Percentiles rank a stretch among this genome's conserved stretches.
Evolutionary conservation across 2,329 filamentous ascomycete species (phyloP).

Genomic region (Verticillium isaacii): DNA sequence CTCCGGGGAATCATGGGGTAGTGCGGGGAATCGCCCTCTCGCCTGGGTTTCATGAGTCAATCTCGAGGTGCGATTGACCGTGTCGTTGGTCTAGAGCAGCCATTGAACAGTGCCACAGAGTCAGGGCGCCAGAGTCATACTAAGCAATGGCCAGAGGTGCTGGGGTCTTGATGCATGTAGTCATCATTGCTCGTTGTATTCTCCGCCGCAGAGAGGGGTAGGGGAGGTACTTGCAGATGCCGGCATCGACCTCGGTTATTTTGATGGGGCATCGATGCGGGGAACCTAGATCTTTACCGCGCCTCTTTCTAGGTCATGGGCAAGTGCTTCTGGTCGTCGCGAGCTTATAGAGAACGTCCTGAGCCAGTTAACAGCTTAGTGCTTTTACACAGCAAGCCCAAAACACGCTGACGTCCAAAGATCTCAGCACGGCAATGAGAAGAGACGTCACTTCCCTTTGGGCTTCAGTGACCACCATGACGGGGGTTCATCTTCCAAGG

Average conservation of each 20-base stretch:
- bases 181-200: no score
- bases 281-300: neutral
- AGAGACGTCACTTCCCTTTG: no score
- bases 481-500: no score
- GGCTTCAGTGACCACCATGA: no score
- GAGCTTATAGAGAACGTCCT: no score
- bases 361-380: no score
- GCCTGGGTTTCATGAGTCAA: neutral
- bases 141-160: no score
- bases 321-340: no score
- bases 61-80: neutral
- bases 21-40: constrained; percentile 1
- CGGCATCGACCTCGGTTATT: neutral
- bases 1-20: constrained; percentile 8
- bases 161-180: neutral
- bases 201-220: neutral
- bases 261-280: neutral
- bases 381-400: no score
- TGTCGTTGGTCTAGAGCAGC: neutral
- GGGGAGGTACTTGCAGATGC: neutral
- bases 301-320: no score
- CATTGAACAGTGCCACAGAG: constrained; percentile 1
- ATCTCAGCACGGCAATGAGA: no score
- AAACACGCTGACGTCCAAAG: no score
- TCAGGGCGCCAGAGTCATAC: constrained; percentile 8